These are phyloP conservation scores for Xylogone sp. DNA, from an alignment of 2,329 filamentous ascomycete genomes.

Conservation along the genomic window DNA sequence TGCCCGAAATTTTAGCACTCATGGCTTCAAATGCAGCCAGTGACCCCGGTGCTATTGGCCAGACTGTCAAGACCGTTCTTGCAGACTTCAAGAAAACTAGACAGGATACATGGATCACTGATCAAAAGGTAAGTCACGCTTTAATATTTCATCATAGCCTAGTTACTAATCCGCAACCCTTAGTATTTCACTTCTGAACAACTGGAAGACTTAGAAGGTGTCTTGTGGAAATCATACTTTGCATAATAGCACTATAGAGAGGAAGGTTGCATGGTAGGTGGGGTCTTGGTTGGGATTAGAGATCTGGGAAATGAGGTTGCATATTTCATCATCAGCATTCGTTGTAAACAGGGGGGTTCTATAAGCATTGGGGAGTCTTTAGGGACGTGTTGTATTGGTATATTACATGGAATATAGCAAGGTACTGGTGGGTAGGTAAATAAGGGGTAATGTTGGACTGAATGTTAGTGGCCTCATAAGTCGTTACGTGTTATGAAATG, in stretches of 20 bases:
- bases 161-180: slow-evolving; percentile 10
- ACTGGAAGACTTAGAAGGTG: slow-evolving; percentile 90
- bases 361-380: no score
- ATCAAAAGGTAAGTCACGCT: slow-evolving; percentile 76
- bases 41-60: slow-evolving; percentile 88
- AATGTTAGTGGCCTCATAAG: no score
- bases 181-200: slow-evolving; percentile 87
- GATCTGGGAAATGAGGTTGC: no score
- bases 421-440: no score
- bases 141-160: slow-evolving; percentile 15
- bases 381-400: no score
- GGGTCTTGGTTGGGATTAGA: neutral
- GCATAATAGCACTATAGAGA: slow-evolving; percentile 32
- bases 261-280: neutral
- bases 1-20: slow-evolving; percentile 86
- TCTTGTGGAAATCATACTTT: slow-evolving; percentile 99
- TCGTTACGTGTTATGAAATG: no score
- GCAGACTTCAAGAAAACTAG: slow-evolving; percentile 99
- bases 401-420: no score
- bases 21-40: slow-evolving; percentile 81
- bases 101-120: slow-evolving; percentile 97
- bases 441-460: no score
- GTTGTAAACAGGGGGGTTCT: neutral
- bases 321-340: no score
- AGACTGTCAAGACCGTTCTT: slow-evolving; percentile 89